These are phyloP conservation scores for Sporothrix globosa DNA, from an alignment of 2,329 filamentous ascomycete genomes.

Conservation along the genomic window DNA sequence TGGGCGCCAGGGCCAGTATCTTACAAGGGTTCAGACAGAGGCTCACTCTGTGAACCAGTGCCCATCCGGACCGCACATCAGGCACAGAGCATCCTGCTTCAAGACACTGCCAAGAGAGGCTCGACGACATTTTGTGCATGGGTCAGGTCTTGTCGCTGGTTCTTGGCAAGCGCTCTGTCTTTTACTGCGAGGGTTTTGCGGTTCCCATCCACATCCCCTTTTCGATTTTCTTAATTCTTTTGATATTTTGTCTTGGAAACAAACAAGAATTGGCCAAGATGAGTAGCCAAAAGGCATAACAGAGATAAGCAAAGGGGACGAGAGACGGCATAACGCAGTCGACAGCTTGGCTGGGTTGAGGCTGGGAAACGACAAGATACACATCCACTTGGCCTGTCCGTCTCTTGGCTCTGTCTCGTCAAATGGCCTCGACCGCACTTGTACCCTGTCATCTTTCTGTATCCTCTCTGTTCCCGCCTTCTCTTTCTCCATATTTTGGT, in stretches of 20 bases:
- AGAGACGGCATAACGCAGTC: background rate
- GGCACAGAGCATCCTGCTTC: slow-evolving; percentile 4
- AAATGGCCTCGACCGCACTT: background rate
- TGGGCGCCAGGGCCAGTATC: background rate
- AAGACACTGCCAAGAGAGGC: slow-evolving; percentile 14
- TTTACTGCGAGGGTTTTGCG: background rate
- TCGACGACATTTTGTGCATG: background rate
- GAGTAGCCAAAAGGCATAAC: background rate
- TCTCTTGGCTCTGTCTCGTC: background rate
- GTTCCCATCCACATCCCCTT: background rate
- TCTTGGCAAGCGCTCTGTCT: background rate
- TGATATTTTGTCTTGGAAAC: no score
- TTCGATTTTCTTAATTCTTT: background rate
- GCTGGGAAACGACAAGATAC: background rate
- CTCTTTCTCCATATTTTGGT: background rate
- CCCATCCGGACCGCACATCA: background rate
- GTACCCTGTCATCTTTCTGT: background rate
- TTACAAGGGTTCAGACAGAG: background rate
- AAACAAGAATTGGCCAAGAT: background rate
- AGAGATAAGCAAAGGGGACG: slow-evolving; percentile 14
- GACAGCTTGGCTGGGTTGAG: no score
- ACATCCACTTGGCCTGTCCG: background rate
- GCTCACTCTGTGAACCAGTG: background rate
- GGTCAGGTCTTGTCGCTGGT: background rate
- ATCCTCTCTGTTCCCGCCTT: background rate